Evolutionary conservation across 371 early-diverging fungal genomes (phyloP).

Genomic region (Mucor velutinosus): DNA sequence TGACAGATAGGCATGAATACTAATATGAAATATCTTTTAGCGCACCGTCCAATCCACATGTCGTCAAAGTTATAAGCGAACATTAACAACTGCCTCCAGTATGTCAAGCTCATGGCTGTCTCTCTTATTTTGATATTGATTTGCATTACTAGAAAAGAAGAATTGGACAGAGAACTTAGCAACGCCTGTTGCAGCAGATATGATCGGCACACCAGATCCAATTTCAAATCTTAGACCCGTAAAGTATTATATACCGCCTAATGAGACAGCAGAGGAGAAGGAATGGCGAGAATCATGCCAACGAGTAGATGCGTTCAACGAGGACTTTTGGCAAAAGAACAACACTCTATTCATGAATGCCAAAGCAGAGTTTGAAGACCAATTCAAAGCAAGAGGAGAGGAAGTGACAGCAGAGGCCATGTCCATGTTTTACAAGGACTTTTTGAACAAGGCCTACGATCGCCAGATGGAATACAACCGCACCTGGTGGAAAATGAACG

Average conservation of each 20-base stretch:
- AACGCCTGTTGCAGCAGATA: slow-evolving; percentile 45
- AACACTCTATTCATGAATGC: slow-evolving; percentile 69
- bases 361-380: slow-evolving; percentile 66
- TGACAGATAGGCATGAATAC: background rate
- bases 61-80: background rate
- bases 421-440: slow-evolving; percentile 78
- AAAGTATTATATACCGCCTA: slow-evolving; percentile 58
- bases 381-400: slow-evolving; percentile 41
- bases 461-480: slow-evolving; percentile 79
- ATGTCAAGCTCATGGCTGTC: background rate
- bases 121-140: background rate
- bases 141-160: background rate
- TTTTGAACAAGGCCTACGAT: slow-evolving; percentile 69
- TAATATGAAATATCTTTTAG: background rate
- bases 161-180: slow-evolving; percentile 19
- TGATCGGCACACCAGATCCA: slow-evolving; percentile 74
- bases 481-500: slow-evolving; percentile 74
- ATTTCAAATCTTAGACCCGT: slow-evolving; percentile 74
- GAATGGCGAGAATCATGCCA: slow-evolving; percentile 61
- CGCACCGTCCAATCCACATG: background rate
- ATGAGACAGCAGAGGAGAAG: slow-evolving; percentile 62
- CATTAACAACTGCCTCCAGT: background rate
- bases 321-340: slow-evolving; percentile 77
- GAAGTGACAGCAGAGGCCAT: slow-evolving; percentile 71
- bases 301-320: slow-evolving; percentile 64